Conservation (phyloP, 345 rosid genomes). For the Dipteronia sinensis region DNA sequence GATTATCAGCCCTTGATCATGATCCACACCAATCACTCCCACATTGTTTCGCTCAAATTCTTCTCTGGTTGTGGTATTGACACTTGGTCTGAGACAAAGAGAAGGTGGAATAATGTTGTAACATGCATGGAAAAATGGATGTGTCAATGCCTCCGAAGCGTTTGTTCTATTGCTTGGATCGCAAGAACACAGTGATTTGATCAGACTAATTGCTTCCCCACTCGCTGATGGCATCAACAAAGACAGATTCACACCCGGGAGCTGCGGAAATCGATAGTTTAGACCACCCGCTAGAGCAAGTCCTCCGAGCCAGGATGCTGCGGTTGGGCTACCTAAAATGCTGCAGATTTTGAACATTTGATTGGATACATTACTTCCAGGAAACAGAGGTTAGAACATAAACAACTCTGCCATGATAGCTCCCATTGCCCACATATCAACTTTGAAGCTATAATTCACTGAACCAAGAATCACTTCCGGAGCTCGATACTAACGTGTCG, state of each 20-base stretch:
- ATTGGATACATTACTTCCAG: constrained; percentile 40
- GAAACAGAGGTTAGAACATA: constrained; percentile 42
- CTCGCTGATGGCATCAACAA: constrained; percentile 33
- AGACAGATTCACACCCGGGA: constrained; percentile 17
- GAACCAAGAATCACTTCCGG: constrained; percentile 49
- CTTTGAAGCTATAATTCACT: constrained; percentile 35
- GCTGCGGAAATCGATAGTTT: constrained; percentile 41
- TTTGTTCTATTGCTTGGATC: constrained; percentile 33
- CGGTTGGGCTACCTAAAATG: constrained; percentile 42
- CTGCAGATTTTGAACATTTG: constrained; percentile 42
- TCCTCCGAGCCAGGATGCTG: constrained; percentile 19
- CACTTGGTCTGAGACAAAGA: too few relatives aligned
- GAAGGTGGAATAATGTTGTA: too few relatives aligned
- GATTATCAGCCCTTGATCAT: too few relatives aligned
- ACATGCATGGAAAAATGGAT: constrained; percentile 28
- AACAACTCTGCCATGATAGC: constrained; percentile 55
- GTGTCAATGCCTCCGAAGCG: constrained; percentile 5
- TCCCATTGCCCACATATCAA: constrained; percentile 69
- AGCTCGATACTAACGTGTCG: constrained; percentile 54
- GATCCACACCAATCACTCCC: too few relatives aligned
- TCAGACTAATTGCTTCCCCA: constrained; percentile 25
- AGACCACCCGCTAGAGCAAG: constrained; percentile 35
- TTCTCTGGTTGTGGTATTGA: too few relatives aligned
- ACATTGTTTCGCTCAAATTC: too few relatives aligned
- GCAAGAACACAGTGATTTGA: constrained; percentile 29